Evolutionary conservation across 345 rosid genomes (phyloP), one percentile per base, ranked within the genome.

Genomic region (Draba incana): DNA sequence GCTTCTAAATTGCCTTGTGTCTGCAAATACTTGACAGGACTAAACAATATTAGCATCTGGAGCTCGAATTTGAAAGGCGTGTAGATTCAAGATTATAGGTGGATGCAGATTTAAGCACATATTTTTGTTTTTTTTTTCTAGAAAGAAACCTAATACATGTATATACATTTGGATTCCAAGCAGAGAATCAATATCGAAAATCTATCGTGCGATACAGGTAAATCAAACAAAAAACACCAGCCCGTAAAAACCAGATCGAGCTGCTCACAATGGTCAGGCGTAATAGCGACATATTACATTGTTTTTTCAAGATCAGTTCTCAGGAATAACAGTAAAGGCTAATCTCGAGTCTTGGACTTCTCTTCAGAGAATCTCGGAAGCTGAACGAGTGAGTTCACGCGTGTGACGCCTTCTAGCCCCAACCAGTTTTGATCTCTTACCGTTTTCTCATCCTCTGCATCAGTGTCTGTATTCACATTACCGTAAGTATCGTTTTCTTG

Each of bases 351-450:
- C 75, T 72, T 77, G 15, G 79, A 86, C 70, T 80, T 84, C 72
- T 91, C 96, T 78, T 68, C 89, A 0, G 97, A 85, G 78, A 95
- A 95, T 83, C 99, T 85, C 8, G 99, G 99, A 64, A 95, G 98
- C 70, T 92, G 99, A 53, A 95, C 97, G 3, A 95, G 96, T 7
- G 99, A 95, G 82, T 95, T 95, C 58, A 95, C 98, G 53, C 99
- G 83, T 0, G 99, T 91, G 8, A 92, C 93, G 1, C 99, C 98
- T 84, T 95, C 97, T 75, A 95, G 77, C 41, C 99, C 94, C 4
- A 78, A 84, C 99, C 99, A 95, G 66, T 84, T 79, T 62, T 92
- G 93, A 70, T 95, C 96, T 53, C 88, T 97, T 16, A 56, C 70
- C 3, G 45, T 71, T 48, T 57, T 85, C 14, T 27, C 77, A 12